Conservation (phyloP, 495 filamentous ascomycete genomes). For the Aspergillus homomorphus region DNA sequence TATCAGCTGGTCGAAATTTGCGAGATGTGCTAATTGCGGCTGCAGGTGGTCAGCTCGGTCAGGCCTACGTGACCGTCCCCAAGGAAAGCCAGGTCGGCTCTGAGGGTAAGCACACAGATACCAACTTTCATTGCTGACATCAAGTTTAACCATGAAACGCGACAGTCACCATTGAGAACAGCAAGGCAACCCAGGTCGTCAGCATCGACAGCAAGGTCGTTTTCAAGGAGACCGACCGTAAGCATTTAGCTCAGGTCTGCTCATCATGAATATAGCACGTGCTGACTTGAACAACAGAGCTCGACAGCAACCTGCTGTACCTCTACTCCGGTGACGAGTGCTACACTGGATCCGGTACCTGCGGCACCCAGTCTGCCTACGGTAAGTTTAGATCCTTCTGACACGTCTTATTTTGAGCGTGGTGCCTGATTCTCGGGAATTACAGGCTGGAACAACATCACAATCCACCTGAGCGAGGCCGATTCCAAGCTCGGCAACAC, state of each 20-base stretch:
- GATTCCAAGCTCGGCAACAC: slow-evolving; percentile 17
- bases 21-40: neutral
- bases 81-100: slow-evolving; percentile 16
- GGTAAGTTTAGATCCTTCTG: neutral
- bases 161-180: slow-evolving; percentile 17
- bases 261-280: neutral
- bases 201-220: slow-evolving; percentile 17
- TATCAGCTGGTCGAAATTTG: neutral
- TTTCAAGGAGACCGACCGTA: slow-evolving; percentile 22
- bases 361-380: slow-evolving; percentile 16
- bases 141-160: neutral
- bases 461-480: slow-evolving; percentile 17
- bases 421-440: too few species aligned
- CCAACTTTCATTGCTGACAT: neutral
- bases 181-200: slow-evolving; percentile 19
- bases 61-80: slow-evolving; percentile 22
- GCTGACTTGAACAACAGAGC: slow-evolving; percentile 4
- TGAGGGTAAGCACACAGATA: slow-evolving; percentile 12
- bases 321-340: slow-evolving; percentile 26
- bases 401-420: neutral
- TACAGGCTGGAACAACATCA: slow-evolving; percentile 19
- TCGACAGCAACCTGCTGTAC: slow-evolving; percentile 14
- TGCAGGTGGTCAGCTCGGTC: slow-evolving; percentile 18
- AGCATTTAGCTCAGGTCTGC: neutral
- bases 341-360: slow-evolving; percentile 18